Base-by-base conservation (phyloP, 2,329 filamentous ascomycete genomes). In the Colletotrichum sp. region DNA sequence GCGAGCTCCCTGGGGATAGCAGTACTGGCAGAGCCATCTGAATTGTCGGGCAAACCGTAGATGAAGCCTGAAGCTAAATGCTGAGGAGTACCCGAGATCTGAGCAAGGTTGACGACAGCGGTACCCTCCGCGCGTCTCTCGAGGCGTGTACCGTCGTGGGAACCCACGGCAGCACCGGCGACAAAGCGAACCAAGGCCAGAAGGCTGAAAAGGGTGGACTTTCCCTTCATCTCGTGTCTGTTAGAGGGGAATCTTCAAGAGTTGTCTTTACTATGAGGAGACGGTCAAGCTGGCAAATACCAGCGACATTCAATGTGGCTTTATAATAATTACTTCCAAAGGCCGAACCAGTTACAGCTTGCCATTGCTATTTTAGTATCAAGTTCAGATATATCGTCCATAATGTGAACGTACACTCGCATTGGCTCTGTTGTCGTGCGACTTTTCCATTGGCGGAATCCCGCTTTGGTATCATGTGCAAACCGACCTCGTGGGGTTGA, bases 301-400 rank as follows among this genome's bases (percentile, higher is more conserved):
- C 0, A 3, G 10, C 10, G 44, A 22, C 10, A 52, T 52, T 52
- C 12, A 2, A 22, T 1, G n/a, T 13, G n/a, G 3, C n/a, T 52
- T 52, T 52, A 52, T 52, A 52, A 13, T 22, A 13, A 22, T 52
- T 52, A 3, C n/a, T 22, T 0, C n/a, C n/a, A 13, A 22, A 52
- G n/a, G 18, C 6, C 5, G 6, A 4, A n/a, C 18, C 39, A 8
- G 9, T 9, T 48, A 4, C 3, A 3, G 39, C 39, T 48, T 48
- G 3, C 1, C 9, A 48, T 48, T n/a, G 18, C 39, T 6, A 4
- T 10, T 3, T 4, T 2, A 6, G 6, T 4, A n/a, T n/a, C 8
- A 6, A n/a, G 4, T n/a, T 6, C 2, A n/a, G 9, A 18, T 39
- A 16, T 9, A 44, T n/a, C 3, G 10, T 22, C 10, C 6, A 22